phyloP scores from a whole-genome alignment of 176 grass and related monocot genomes.

The Otatea glauca region DNA sequence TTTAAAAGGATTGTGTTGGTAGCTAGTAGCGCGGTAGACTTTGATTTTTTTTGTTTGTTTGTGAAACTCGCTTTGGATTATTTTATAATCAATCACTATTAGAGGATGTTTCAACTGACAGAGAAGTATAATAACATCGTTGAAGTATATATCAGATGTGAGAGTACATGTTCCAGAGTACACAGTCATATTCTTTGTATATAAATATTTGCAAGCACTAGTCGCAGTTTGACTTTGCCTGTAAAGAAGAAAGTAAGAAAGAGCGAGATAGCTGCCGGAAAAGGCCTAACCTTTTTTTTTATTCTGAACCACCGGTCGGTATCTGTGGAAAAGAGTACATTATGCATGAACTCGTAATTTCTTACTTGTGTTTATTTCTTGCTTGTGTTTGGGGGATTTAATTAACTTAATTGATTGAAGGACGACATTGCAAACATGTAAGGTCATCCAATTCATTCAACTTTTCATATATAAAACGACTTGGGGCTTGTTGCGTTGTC shows the following conservation, averaged over 20 bases:
- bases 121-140: not conserved
- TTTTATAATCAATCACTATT: not conserved
- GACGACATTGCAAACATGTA: not conserved
- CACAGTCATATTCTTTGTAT: not conserved
- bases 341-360: constrained; percentile 12
- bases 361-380: not conserved
- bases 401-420: not conserved
- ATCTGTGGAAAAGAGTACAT: constrained; percentile 16
- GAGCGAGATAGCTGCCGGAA: constrained; percentile 39
- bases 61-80: not conserved
- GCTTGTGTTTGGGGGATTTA: constrained; percentile 7
- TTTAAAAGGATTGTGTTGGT: not conserved
- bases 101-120: not conserved
- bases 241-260: constrained; percentile 11
- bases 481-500: not conserved
- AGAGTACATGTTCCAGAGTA: no score
- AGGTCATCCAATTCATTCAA: not conserved
- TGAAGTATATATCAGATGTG: not conserved
- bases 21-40: not conserved
- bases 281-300: constrained; percentile 46
- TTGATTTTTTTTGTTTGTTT: not conserved
- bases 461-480: not conserved
- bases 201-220: not conserved
- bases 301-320: constrained; percentile 31
- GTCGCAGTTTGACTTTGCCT: constrained; percentile 52